Evolutionary conservation across 2,329 filamentous ascomycete species (phyloP).

Genomic region (Fusarium redolens): DNA sequence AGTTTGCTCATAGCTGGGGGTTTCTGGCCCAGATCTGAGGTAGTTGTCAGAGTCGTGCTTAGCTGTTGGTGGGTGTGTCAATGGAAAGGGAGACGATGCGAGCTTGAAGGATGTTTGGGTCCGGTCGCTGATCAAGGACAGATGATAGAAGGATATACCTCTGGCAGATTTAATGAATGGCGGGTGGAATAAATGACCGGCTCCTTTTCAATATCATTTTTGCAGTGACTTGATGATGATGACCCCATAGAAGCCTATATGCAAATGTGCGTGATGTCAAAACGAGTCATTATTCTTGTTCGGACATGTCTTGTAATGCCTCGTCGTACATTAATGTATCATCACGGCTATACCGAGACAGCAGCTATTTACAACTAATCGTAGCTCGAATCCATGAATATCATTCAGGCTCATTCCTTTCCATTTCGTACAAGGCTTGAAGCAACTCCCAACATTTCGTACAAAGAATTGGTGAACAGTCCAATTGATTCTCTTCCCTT

Average conservation of each 20-base stretch:
- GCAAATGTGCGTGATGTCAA: not conserved
- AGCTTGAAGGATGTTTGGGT: not conserved
- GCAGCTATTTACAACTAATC: slow-evolving; percentile 3
- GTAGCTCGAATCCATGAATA: slow-evolving; percentile 19
- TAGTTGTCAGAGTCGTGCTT: slow-evolving; percentile 8
- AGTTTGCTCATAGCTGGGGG: not conserved
- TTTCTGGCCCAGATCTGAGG: not conserved
- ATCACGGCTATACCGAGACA: not conserved
- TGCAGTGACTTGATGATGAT: not conserved
- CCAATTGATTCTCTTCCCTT: not conserved
- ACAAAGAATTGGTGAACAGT: not conserved
- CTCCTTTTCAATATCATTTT: not conserved
- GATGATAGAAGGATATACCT: slow-evolving; percentile 33
- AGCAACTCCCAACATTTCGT: slow-evolving; percentile 3
- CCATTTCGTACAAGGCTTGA: slow-evolving; percentile 12
- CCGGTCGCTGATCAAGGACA: not conserved
- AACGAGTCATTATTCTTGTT: not conserved
- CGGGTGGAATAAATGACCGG: not conserved
- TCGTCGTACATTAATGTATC: slow-evolving; percentile 16
- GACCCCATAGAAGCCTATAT: not conserved
- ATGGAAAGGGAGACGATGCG: not conserved
- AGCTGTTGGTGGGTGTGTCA: slow-evolving; percentile 1
- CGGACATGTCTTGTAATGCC: not conserved
- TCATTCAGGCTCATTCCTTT: not conserved
- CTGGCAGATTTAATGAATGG: slow-evolving; percentile 13